A percentile compares a stretch with the other conserved stretches of the same genome.
phyloP scores from a whole-genome alignment of 768 basidiomycete species.

The Hygrocybe coccinea region DNA sequence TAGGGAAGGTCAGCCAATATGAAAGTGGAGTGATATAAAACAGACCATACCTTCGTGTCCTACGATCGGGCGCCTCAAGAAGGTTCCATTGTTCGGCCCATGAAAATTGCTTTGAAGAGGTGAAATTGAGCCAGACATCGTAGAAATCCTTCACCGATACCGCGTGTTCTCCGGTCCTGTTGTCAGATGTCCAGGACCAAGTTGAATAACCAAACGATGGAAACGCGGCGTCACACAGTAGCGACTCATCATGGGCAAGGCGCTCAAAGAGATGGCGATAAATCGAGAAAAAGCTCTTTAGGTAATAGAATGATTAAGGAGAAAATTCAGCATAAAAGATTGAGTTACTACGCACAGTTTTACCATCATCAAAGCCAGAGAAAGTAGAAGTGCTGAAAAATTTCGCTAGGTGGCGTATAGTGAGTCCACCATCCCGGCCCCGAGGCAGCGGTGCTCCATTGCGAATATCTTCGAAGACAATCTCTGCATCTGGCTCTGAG shows the following conservation, averaged over 20 bases:
- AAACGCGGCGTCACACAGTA: constrained; percentile 46
- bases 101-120: constrained; percentile 79
- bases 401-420: constrained; percentile 70
- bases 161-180: constrained; percentile 41
- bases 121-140: constrained; percentile 78
- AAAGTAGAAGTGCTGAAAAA: constrained; percentile 78
- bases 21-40: neutral
- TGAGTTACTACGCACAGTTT: constrained; percentile 43
- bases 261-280: constrained; percentile 84
- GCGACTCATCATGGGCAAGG: constrained; percentile 72
- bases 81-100: constrained; percentile 86
- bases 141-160: constrained; percentile 71
- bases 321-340: neutral
- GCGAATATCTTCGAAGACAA: constrained; percentile 80
- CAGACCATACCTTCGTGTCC: constrained; percentile 59
- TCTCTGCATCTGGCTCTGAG: constrained; percentile 79
- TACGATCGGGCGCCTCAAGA: constrained; percentile 80
- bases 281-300: constrained; percentile 83
- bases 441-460: constrained; percentile 56
- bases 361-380: constrained; percentile 58
- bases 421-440: constrained; percentile 67
- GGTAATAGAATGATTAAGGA: neutral
- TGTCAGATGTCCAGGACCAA: constrained; percentile 61
- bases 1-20: constrained; percentile 22
- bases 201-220: constrained; percentile 80